Percentiles rank a stretch among this genome's conserved stretches.
phyloP scores from a whole-genome alignment of 352 stramenopile genomes.

The Globisporangium spiculum region DNA sequence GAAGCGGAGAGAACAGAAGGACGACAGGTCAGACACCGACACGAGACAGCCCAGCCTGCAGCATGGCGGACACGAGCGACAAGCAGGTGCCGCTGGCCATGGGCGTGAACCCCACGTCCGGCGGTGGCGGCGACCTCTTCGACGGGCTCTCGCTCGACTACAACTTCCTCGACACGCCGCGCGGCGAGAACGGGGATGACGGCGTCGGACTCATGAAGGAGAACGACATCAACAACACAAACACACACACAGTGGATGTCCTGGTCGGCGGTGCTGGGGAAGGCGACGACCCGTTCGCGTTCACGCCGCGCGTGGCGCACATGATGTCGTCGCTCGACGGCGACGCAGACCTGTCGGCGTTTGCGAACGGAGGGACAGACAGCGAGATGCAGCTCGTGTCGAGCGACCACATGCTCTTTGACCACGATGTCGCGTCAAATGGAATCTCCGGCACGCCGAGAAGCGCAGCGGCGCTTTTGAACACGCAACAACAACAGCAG shows the following conservation, averaged over 20 bases:
- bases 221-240: slow-evolving; percentile 3
- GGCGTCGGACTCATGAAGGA: slow-evolving; percentile 2
- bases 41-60: background rate
- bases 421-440: slow-evolving; percentile 39
- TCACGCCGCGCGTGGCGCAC: slow-evolving; percentile 16
- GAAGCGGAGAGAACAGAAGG: background rate
- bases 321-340: slow-evolving; percentile 13
- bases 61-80: slow-evolving; percentile 37
- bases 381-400: slow-evolving; percentile 1
- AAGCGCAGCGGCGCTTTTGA: slow-evolving; percentile 4
- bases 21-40: background rate
- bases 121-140: slow-evolving; percentile 32
- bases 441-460: slow-evolving; percentile 20
- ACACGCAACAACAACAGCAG: slow-evolving; percentile 11
- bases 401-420: slow-evolving; percentile 50
- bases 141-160: slow-evolving; percentile 52
- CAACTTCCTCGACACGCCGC: slow-evolving; percentile 32
- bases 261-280: slow-evolving; percentile 1
- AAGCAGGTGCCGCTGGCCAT: slow-evolving; percentile 1
- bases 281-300: slow-evolving; percentile 11
- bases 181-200: background rate
- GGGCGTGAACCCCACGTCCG: slow-evolving; percentile 7
- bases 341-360: background rate
- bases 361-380: background rate
- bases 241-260: background rate